Percentiles rank a stretch among this genome's conserved stretches.
These are phyloP conservation scores for Coemansia umbellata DNA, from an alignment of 192 early-diverging fungal genomes.

Conservation along the genomic window DNA sequence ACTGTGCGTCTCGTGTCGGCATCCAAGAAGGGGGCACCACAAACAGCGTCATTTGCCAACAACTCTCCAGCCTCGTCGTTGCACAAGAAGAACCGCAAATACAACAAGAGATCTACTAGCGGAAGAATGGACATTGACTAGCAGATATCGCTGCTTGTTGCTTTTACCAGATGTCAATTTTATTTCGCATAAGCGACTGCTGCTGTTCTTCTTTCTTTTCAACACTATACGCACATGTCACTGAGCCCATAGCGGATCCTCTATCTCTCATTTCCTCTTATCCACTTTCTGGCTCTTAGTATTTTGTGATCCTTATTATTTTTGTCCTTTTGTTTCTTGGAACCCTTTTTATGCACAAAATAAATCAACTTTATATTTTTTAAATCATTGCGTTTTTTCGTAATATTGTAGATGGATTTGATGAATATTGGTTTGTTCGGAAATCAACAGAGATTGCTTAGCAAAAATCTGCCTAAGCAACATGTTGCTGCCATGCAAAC, in stretches of 20 bases:
- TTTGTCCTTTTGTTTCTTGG: not conserved
- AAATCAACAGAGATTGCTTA: constrained; percentile 5
- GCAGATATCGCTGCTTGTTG: no score
- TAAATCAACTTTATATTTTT: not conserved
- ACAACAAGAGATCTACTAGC: constrained; percentile 5
- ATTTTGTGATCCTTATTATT: no score
- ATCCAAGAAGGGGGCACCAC: not conserved
- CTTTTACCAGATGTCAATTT: not conserved
- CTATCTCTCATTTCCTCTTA: no score
- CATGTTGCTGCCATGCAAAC: constrained; percentile 5
- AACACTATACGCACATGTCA: no score
- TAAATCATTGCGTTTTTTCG: not conserved
- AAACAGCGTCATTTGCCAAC: constrained; percentile 6
- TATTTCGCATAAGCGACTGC: not conserved
- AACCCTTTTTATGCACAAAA: no score
- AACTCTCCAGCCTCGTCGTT: not conserved
- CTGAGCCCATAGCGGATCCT: no score
- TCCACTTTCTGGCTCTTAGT: not conserved
- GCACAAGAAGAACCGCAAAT: constrained; percentile 6
- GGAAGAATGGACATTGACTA: constrained; percentile 45
- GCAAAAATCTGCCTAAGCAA: not conserved
- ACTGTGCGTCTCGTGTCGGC: constrained; percentile 19
- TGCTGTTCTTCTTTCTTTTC: no score
- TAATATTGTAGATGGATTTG: not conserved
- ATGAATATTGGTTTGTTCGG: not conserved